Base-by-base conservation (phyloP, 2,329 filamentous ascomycete species). In the Polychaeton citri region DNA sequence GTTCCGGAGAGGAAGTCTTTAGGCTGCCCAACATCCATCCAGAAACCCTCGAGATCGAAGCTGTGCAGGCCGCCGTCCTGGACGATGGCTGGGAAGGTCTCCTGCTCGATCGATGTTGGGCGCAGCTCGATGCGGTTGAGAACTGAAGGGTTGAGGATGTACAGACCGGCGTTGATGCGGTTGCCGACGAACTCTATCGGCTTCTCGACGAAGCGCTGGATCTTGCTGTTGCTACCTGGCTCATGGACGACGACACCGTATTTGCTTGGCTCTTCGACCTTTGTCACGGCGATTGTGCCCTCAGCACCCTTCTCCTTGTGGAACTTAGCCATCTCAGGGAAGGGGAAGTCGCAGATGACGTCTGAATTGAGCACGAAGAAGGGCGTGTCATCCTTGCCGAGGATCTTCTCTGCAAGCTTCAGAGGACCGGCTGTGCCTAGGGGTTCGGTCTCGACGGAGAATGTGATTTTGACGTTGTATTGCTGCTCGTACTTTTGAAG, bases 281-380 rank as follows among this genome's bases (percentile, higher is more conserved):
- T 98, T 55, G 88, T 98, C 44, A 96, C 88, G 33, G 94, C 81
- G 55, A 98, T 98, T 48, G 88, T 98, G 48, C 88, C 90, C 69
- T 98, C 90, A 35, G 93, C 76, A 41, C 88, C 90, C 63, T 98
- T 90, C 39, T 68, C 65, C 65, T 83, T 88, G 75, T 96, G 90
- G 75, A 94, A 96, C 15, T 78, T 77, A 42, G 82, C 82, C 35
- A 96, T 76, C 52, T 93, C 72, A 60, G 83, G 70, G 70, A 98
- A 95, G 38, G 88, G 90, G 62, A 88, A 96, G 51, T 96, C 87
- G 75, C 88, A 98, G 60, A 93, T 96, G 55, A 98, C 79, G 57
- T 98, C 88, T 36, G 86, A 92, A 73, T 98, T 98, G 52, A 98
- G 79, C 37, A 98, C 90, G 63, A 98, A 96, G 71, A 96, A 96